Base-by-base conservation (phyloP, 805 yeast genomes). In the Saturnispora halmiae region DNA sequence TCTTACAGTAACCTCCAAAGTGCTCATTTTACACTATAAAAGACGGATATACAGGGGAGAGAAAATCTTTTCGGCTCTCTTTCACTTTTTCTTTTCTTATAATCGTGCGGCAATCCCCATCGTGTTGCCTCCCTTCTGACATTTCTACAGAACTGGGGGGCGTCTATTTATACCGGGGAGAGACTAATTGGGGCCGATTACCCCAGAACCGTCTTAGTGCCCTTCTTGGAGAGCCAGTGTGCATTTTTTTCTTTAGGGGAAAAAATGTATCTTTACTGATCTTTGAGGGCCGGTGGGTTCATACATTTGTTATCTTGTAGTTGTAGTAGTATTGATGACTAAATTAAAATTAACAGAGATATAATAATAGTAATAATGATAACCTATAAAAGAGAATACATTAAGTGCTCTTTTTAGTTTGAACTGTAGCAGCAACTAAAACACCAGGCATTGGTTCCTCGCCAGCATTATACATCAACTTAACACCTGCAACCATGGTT, bases 241-340 rank as follows among this genome's bases (percentile, higher is more conserved):
- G 26, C 10, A 7, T 22, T 56, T 31, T 36, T 16, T 13, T n/a
- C n/a, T n/a, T n/a, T n/a, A n/a, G n/a, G n/a, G n/a, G n/a, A n/a
- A n/a, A n/a, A n/a, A n/a, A 36, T 27, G n/a, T 28, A 20, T 36
- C 27, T 21, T 22, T 13, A 46, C 46, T 32, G 30, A 24, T 35
- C 27, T 15, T 61, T 63, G 63, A 71, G 83, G 82, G 82, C 80
- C 71, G 84, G 84, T 66, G 69, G 82, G 63, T 67, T 79, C 71
- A 38, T 62, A 76, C 78, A 76, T 54, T 39, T 48, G 61, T 27
- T 29, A 29, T 9, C 26, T n/a, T 14, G 19, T 29, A n/a, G 19
- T n/a, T 29, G 20, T 15, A 29, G 19, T 29, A n/a, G 11, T 14
- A 14, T n/a, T 29, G 8, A 4, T 30, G 5, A 6, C 33, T 30